phyloP scores from a whole-genome alignment of 2,329 filamentous ascomycete genomes.

The Aspergillus vadensis region DNA sequence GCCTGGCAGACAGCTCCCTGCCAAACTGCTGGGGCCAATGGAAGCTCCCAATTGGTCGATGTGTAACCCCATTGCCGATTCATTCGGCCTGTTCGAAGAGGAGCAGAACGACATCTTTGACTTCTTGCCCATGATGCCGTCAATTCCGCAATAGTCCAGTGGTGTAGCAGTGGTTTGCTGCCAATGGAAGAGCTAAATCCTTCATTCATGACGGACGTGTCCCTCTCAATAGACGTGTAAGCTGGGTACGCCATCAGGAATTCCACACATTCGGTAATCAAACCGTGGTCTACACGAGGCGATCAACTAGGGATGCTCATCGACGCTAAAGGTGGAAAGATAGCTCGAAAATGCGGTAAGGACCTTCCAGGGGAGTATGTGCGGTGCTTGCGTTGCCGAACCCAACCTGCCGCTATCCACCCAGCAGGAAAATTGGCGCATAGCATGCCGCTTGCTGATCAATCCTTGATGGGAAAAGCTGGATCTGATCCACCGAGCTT shows the following conservation, averaged over 20 bases:
- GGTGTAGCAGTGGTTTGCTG: neutral
- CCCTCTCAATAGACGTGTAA: neutral
- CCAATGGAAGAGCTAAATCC: neutral
- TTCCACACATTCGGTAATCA: neutral
- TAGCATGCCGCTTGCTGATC: neutral
- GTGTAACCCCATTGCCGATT: conserved; percentile 40
- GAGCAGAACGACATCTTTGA: conserved; percentile 41
- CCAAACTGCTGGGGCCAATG: conserved; percentile 32
- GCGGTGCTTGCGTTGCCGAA: neutral
- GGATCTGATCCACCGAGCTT: neutral
- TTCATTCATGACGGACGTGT: neutral
- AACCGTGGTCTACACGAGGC: neutral
- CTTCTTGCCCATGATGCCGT: conserved; percentile 39
- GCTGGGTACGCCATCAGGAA: neutral
- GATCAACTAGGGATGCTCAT: neutral
- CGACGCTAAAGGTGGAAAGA: neutral
- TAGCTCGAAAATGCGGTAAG: neutral
- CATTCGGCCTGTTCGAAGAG: conserved; percentile 40
- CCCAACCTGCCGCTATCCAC: neutral
- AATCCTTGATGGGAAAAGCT: neutral
- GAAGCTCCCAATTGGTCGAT: conserved; percentile 40
- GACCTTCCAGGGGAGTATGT: neutral
- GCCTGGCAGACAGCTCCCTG: conserved; percentile 25
- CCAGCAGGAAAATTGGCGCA: neutral
- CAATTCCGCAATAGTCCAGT: conserved; percentile 25